phyloP scores from a whole-genome alignment of 306 rosid species.

The Notholithocarpus densiflorus region DNA sequence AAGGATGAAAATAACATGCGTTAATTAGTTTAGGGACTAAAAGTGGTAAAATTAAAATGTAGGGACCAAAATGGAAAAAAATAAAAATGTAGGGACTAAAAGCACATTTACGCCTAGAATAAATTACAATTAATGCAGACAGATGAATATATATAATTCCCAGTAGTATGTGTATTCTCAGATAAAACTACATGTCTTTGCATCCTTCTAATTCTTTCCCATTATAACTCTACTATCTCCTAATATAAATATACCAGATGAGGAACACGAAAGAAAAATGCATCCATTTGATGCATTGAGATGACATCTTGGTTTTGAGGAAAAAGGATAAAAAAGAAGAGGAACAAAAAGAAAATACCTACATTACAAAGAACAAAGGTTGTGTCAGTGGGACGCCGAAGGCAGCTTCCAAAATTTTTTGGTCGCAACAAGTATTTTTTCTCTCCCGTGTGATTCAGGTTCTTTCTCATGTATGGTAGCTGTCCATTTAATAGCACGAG shows the following conservation, averaged over 20 bases:
- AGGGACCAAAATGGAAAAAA: too few relatives aligned
- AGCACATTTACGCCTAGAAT: too few relatives aligned
- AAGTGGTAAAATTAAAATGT: too few relatives aligned
- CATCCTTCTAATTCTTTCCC: conserved; percentile 19
- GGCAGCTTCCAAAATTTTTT: conserved; percentile 70
- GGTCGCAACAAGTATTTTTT: conserved; percentile 73
- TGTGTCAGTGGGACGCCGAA: conserved; percentile 45
- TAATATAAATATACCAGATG: conserved; percentile 29
- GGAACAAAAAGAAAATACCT: conserved; percentile 35
- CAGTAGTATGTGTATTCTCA: conserved; percentile 26
- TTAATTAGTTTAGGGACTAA: too few relatives aligned
- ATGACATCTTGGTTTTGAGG: conserved; percentile 27
- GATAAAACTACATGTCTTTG: conserved; percentile 37
- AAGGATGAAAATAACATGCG: too few relatives aligned
- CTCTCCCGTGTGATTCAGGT: conserved; percentile 70
- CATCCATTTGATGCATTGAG: conserved; percentile 37
- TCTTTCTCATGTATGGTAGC: conserved; percentile 65
- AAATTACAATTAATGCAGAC: conserved; percentile 31
- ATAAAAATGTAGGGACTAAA: too few relatives aligned
- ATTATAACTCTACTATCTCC: conserved; percentile 39
- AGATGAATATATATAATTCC: conserved; percentile 21
- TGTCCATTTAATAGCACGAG: conserved; percentile 70
- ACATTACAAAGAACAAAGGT: conserved; percentile 16
- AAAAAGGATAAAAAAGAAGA: background rate
- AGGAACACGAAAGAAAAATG: conserved; percentile 36